Evolutionary conservation across 2,329 filamentous ascomycete species (phyloP).

Genomic region (Pestalotiopsis sp.): DNA sequence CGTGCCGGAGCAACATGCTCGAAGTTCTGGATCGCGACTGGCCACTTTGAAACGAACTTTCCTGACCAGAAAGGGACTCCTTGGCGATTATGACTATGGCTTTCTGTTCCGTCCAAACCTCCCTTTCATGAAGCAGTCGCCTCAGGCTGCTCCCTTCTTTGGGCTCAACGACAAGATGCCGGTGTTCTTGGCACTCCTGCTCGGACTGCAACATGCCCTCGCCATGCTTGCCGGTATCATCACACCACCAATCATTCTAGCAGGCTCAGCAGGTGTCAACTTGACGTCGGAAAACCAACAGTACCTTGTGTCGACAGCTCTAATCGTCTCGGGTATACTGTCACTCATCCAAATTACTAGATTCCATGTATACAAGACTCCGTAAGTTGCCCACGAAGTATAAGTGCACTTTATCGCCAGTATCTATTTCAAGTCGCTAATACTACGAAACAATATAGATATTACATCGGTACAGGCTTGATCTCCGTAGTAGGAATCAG

Average conservation of each 20-base stretch:
- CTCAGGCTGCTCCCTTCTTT: slow-evolving; percentile 73
- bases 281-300: slow-evolving; percentile 62
- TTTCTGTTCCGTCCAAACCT: slow-evolving; percentile 83
- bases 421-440: background rate
- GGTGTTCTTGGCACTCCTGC: slow-evolving; percentile 69
- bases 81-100: slow-evolving; percentile 88
- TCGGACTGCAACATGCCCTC: slow-evolving; percentile 79
- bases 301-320: slow-evolving; percentile 76
- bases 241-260: slow-evolving; percentile 75
- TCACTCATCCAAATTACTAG: slow-evolving; percentile 77
- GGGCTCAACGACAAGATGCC: slow-evolving; percentile 81
- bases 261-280: slow-evolving; percentile 63
- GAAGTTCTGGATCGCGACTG: slow-evolving; percentile 33
- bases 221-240: slow-evolving; percentile 78
- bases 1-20: slow-evolving; percentile 38
- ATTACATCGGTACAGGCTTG: slow-evolving; percentile 77
- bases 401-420: background rate
- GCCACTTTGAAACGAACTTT: slow-evolving; percentile 42
- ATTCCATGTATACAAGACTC: slow-evolving; percentile 71
- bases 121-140: slow-evolving; percentile 73
- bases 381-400: slow-evolving; percentile 35
- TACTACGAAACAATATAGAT: slow-evolving; percentile 46
- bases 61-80: slow-evolving; percentile 68
- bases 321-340: slow-evolving; percentile 78
- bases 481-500: slow-evolving; percentile 80